Conservation (phyloP, 1,284 basidiomycete genomes). For the Ceratobasidium sp. region DNA sequence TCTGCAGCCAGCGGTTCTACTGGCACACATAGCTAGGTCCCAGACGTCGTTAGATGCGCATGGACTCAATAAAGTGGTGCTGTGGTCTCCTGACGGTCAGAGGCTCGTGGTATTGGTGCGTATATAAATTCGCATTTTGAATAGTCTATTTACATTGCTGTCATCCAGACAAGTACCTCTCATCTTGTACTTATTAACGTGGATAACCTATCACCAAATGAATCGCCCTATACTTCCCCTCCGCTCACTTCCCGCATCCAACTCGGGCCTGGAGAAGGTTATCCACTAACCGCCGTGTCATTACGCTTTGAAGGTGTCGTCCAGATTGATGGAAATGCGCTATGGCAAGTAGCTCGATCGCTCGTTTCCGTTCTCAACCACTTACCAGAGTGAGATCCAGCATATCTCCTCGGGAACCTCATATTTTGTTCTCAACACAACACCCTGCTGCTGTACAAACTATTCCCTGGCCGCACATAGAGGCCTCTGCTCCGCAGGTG, state of each 20-base stretch:
- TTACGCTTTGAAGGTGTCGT: constrained; percentile 85
- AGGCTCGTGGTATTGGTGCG: constrained; percentile 81
- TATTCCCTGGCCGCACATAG: constrained; percentile 75
- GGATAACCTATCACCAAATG: constrained; percentile 65
- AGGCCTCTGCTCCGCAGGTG: constrained; percentile 51
- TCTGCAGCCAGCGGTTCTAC: constrained; percentile 76
- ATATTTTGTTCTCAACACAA: constrained; percentile 76
- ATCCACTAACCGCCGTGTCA: constrained; percentile 70
- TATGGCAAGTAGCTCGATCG: constrained; percentile 64
- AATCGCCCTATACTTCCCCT: constrained; percentile 64
- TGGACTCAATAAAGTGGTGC: constrained; percentile 75
- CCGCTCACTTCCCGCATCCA: constrained; percentile 65
- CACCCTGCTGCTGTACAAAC: constrained; percentile 77
- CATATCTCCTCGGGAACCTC: constrained; percentile 74
- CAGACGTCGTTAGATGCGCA: constrained; percentile 79
- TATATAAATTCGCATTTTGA: constrained; percentile 46
- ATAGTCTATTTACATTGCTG: constrained; percentile 39
- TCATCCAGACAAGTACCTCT: constrained; percentile 74
- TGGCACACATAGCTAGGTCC: constrained; percentile 81
- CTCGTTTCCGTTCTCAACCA: constrained; percentile 52
- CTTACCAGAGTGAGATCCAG: constrained; percentile 55
- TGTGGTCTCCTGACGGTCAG: constrained; percentile 84
- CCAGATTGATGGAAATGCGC: constrained; percentile 76
- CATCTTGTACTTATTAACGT: constrained; percentile 81
- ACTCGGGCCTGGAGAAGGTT: constrained; percentile 80